Evolutionary conservation across 441 rosid species (phyloP).

Genomic region (Populus hybrid): DNA sequence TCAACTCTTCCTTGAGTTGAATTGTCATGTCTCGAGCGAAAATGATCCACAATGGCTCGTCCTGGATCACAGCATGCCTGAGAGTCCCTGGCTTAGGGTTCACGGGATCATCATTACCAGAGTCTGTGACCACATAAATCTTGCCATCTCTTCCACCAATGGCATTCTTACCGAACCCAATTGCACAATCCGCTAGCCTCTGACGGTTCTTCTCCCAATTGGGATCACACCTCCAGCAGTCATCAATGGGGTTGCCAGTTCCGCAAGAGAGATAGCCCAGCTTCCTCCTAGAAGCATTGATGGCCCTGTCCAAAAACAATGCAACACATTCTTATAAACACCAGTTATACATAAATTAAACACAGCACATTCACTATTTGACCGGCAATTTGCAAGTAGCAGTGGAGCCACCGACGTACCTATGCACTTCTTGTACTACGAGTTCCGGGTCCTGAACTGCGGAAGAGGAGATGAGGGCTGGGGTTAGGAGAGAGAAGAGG

Average conservation of each 20-base stretch:
- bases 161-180: conserved; percentile 89
- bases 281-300: conserved; percentile 69
- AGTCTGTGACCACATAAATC: conserved; percentile 76
- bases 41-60: conserved; percentile 84
- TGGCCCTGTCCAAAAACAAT: conserved; percentile 41
- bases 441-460: conserved; percentile 58
- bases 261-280: conserved; percentile 75
- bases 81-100: conserved; percentile 86
- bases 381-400: background rate
- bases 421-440: conserved; percentile 61
- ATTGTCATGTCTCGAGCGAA: conserved; percentile 84
- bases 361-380: background rate
- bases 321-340: background rate
- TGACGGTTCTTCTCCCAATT: conserved; percentile 83
- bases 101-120: conserved; percentile 59
- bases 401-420: conserved; percentile 27
- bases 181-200: conserved; percentile 73
- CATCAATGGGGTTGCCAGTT: conserved; percentile 86
- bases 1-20: conserved; percentile 74
- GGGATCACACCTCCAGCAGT: conserved; percentile 93
- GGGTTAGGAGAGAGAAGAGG: conserved; percentile 35
- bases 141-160: conserved; percentile 78
- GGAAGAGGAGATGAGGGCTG: conserved; percentile 39
- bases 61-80: conserved; percentile 77
- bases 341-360: background rate